These are phyloP conservation scores for Penicillium verhagenii DNA, from an alignment of 495 filamentous ascomycete genomes.

Conservation along the genomic window DNA sequence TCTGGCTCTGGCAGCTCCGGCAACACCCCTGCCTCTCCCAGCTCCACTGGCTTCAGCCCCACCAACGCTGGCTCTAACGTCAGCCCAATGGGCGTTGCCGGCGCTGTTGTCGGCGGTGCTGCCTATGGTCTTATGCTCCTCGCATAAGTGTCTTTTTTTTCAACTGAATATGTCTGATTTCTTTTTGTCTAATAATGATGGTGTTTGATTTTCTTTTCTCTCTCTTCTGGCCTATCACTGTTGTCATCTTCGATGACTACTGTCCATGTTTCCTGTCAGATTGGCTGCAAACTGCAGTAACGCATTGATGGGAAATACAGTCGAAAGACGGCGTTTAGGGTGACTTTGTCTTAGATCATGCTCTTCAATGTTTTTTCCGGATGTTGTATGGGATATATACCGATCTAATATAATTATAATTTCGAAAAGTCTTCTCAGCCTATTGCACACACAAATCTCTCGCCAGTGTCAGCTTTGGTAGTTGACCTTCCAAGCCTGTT, in stretches of 20 bases:
- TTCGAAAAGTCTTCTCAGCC: slow-evolving; percentile 6
- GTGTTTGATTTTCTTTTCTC: slow-evolving; percentile 6
- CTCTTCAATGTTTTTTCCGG: slow-evolving; percentile 7
- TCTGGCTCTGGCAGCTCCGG: slow-evolving; percentile 13
- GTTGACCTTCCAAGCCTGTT: too few species aligned
- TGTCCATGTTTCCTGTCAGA: slow-evolving; percentile 8
- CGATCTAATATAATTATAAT: slow-evolving; percentile 17
- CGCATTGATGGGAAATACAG: not conserved
- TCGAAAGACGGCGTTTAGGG: slow-evolving; percentile 13
- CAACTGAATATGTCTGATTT: slow-evolving; percentile 5
- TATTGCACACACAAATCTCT: too few species aligned
- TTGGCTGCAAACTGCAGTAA: not conserved
- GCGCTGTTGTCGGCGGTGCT: slow-evolving; percentile 28
- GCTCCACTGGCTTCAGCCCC: slow-evolving; percentile 22
- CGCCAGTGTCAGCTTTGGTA: too few species aligned
- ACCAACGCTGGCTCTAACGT: slow-evolving; percentile 33
- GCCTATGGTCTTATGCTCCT: slow-evolving; percentile 30
- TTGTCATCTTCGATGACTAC: slow-evolving; percentile 13
- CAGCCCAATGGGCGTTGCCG: slow-evolving; percentile 24
- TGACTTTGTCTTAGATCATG: slow-evolving; percentile 9
- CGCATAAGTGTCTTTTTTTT: slow-evolving; percentile 18
- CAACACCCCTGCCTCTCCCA: slow-evolving; percentile 22
- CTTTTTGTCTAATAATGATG: slow-evolving; percentile 8
- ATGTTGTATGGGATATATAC: slow-evolving; percentile 12
- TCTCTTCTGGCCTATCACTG: not conserved